Percentiles rank a stretch among this genome's conserved stretches.
Conservation (phyloP, 257 asterid genomes). For the Forsythia suspensa region DNA sequence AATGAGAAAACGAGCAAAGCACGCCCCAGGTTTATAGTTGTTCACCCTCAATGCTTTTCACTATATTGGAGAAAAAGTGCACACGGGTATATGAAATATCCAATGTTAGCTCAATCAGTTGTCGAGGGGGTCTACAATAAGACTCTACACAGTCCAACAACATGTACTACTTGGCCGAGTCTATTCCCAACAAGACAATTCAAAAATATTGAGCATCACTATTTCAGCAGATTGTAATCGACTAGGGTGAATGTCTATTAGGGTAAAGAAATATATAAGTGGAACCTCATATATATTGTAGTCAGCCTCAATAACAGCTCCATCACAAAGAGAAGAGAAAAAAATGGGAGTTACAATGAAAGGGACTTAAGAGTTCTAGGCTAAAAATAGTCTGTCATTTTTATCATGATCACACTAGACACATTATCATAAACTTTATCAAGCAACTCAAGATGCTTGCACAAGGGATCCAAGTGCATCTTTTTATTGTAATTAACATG, state of each 20-base stretch:
- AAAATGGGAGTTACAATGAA: constrained; percentile 3
- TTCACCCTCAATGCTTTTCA: too few species aligned
- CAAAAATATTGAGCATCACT: too few species aligned
- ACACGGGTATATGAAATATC: background rate
- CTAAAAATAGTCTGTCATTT: background rate
- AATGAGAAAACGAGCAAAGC: too few species aligned
- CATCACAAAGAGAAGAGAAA: background rate
- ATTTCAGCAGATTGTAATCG: background rate
- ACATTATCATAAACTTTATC: background rate
- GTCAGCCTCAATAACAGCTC: background rate
- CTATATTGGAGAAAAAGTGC: too few species aligned
- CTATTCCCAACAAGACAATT: too few species aligned
- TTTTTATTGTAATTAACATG: background rate
- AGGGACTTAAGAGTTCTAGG: background rate
- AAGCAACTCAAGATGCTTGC: background rate
- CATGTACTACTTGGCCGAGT: background rate
- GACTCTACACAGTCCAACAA: background rate
- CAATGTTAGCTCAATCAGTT: background rate
- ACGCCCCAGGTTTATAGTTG: background rate
- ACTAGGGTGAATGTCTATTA: background rate
- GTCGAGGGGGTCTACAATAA: background rate
- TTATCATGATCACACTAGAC: constrained; percentile 12
- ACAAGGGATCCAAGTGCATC: constrained; percentile 15
- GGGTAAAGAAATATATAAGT: background rate
- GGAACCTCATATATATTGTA: background rate